Conservation (phyloP, 192 early-diverging fungal species). For the Phycomyces blakesleeanus region DNA sequence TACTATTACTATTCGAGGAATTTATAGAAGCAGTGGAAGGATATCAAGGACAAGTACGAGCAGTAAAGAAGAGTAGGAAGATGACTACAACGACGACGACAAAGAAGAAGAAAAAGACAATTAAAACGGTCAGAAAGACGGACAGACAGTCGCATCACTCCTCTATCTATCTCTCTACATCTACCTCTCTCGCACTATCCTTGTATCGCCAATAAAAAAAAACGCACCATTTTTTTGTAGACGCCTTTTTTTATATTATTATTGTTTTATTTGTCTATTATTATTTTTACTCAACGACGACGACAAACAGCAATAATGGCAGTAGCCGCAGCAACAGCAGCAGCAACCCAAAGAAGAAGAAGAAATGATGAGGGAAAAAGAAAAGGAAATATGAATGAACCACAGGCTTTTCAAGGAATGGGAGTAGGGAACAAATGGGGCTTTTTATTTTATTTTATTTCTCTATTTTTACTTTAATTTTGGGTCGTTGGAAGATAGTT, state of each 20-base stretch:
- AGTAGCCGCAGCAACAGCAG: too few relatives aligned
- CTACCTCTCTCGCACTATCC: neutral
- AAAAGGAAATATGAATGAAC: too few relatives aligned
- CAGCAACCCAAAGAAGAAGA: too few relatives aligned
- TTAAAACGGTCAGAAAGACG: neutral
- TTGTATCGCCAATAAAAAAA: constrained; percentile 1
- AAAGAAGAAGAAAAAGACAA: neutral
- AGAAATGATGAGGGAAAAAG: neutral
- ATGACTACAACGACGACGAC: too few relatives aligned
- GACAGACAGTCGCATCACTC: too few relatives aligned
- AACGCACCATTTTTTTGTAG: neutral
- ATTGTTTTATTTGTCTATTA: neutral
- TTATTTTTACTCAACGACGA: neutral
- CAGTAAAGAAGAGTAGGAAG: constrained; percentile 11
- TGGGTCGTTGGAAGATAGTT: neutral
- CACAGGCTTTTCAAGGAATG: too few relatives aligned
- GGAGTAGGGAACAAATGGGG: too few relatives aligned
- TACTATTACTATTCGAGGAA: too few relatives aligned
- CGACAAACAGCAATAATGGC: too few relatives aligned
- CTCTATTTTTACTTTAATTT: neutral
- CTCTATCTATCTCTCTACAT: too few relatives aligned
- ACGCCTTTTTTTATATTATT: neutral
- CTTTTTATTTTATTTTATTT: too few relatives aligned
- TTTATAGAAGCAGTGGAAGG: constrained; percentile 79
- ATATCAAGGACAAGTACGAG: constrained; percentile 67